A percentile compares a stretch with the other conserved stretches of the same genome.
Evolutionary conservation across 176 grass and related monocot genomes (phyloP).

Genomic region (Zizania latifolia): DNA sequence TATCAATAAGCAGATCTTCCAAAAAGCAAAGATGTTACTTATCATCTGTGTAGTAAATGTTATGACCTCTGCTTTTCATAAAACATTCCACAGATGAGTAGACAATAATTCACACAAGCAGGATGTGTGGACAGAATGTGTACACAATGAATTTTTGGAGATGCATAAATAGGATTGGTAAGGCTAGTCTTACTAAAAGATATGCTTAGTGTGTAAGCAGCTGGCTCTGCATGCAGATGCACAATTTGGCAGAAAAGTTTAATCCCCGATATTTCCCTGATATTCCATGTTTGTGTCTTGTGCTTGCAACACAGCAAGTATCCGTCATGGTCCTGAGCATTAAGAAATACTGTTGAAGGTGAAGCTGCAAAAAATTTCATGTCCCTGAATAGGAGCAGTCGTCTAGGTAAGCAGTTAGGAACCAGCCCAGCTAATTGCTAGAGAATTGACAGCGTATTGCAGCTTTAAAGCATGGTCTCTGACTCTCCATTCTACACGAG

Average conservation of each 20-base stretch:
- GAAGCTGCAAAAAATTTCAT: not conserved
- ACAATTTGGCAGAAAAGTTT: conserved; percentile 1
- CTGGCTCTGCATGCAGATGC: conserved; percentile 19
- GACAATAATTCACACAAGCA: conserved; percentile 10
- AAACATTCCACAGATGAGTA: conserved; percentile 21
- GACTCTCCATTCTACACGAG: not conserved
- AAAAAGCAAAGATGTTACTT: not conserved
- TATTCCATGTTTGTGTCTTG: not conserved
- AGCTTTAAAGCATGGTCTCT: not conserved
- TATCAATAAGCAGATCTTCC: not conserved
- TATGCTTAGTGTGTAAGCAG: not conserved
- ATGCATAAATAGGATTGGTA: conserved; percentile 26
- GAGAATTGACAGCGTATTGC: not conserved
- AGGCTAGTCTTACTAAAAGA: conserved; percentile 28
- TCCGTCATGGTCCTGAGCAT: not conserved
- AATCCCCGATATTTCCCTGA: not conserved
- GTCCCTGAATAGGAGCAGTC: not conserved
- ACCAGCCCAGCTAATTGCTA: conserved; percentile 1
- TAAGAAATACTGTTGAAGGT: not conserved
- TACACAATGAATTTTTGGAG: conserved; percentile 3
- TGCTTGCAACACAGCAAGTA: not conserved
- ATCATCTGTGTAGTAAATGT: not conserved
- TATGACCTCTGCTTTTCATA: conserved; percentile 10
- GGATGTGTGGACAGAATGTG: conserved; percentile 13
- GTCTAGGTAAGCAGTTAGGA: not conserved